Conservation (phyloP, 257 asterid species). For the Solanum rostratum region DNA sequence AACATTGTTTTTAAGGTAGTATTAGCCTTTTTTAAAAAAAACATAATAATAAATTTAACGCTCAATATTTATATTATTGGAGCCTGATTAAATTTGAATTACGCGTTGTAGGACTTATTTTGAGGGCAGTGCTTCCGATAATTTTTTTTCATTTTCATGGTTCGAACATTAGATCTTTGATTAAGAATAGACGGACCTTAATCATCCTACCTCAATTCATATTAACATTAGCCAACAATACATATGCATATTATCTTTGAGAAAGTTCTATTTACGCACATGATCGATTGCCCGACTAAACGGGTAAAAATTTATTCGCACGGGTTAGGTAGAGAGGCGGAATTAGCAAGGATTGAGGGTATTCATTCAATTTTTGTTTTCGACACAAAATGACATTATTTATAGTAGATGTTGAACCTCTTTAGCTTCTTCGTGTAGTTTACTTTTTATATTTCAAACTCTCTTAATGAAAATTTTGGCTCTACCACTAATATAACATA, state of each 20-base stretch:
- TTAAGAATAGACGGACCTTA: no score
- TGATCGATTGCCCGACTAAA: neutral
- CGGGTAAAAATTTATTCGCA: neutral
- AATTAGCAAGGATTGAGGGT: no score
- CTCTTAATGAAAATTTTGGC: no score
- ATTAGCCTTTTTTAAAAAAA: neutral
- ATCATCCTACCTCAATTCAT: neutral
- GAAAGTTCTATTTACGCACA: neutral
- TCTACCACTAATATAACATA: no score
- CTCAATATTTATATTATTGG: no score
- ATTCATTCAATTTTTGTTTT: no score
- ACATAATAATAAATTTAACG: accelerated
- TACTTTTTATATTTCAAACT: no score
- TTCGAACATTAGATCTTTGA: no score
- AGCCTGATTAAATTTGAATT: accelerated
- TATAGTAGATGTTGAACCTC: no score
- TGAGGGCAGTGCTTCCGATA: neutral
- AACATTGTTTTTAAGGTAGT: neutral
- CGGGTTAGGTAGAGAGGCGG: neutral
- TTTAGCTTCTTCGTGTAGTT: no score
- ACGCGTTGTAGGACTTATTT: accelerated
- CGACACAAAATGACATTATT: no score
- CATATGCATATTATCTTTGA: neutral
- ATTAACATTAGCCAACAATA: neutral
- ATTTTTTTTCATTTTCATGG: no score